Evolutionary conservation across 2,329 filamentous ascomycete genomes (phyloP).

Genomic region (Mycocentrospora acerina): DNA sequence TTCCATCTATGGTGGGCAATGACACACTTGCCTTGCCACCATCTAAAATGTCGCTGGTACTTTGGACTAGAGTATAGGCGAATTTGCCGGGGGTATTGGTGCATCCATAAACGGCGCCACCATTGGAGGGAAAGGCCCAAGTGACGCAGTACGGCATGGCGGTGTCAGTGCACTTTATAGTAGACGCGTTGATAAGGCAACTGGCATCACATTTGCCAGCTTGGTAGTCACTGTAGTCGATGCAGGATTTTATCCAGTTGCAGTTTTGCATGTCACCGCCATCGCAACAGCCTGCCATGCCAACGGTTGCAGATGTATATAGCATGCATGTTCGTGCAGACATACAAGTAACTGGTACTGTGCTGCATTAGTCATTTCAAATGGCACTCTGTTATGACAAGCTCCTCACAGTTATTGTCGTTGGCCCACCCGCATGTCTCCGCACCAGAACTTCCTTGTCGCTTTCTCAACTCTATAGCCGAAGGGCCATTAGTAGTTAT

Average conservation of each 20-base stretch:
- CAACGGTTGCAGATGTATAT: constrained; percentile 19
- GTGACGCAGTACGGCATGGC: constrained; percentile 27
- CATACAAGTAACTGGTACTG: constrained; percentile 19
- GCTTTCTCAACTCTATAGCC: constrained; percentile 16
- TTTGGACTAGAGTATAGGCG: constrained; percentile 18
- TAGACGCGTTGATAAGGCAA: constrained; percentile 23
- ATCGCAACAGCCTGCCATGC: constrained; percentile 32
- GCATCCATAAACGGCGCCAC: constrained; percentile 27
- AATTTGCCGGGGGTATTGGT: constrained; percentile 7
- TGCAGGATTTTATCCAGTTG: constrained; percentile 27
- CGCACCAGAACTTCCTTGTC: constrained; percentile 11
- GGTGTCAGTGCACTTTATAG: constrained; percentile 24
- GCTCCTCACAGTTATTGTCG: constrained; percentile 16
- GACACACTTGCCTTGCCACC: constrained; percentile 16
- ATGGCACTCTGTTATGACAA: background rate
- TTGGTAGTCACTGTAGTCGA: constrained; percentile 20
- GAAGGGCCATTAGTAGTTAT: constrained; percentile 28
- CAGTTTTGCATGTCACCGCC: constrained; percentile 23
- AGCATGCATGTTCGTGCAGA: constrained; percentile 26
- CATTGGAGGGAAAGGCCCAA: constrained; percentile 26
- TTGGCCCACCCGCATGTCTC: constrained; percentile 32
- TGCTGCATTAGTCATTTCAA: background rate
- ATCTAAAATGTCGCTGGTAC: constrained; percentile 11
- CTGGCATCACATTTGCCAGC: constrained; percentile 15
- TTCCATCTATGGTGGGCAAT: constrained; percentile 17